Base-by-base conservation (phyloP, 2,329 filamentous ascomycete genomes). In the Zymoseptoria passerinii region DNA sequence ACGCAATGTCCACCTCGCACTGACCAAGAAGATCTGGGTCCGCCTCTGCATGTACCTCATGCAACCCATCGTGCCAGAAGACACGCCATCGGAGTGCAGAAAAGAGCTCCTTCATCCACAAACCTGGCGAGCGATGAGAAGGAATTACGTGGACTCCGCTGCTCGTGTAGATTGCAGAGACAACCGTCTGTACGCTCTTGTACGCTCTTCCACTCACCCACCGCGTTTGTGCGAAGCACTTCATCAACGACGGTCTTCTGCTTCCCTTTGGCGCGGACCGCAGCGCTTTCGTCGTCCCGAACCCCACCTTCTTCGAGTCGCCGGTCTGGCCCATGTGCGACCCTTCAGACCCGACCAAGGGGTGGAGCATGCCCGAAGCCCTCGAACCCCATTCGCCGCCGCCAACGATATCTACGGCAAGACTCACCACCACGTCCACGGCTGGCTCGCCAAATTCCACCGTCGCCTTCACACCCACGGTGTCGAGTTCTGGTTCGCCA, bases 221-320 rank as follows among this genome's bases (percentile, higher is more conserved):
- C 53, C 72, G 75, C 1, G 40, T 72, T 2, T 65, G 66, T 8
- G 59, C 56, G 5, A 20, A 59, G 9, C 68, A 67, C 35, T 78
- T 76, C 58, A 68, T 72, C n/a, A 28, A 65, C n/a, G 68, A 77
- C 40, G 76, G 76, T 0, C 59, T 77, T 3, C 59, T 79, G 2
- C 61, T 77, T 5, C 77, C 75, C 1, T 78, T 75, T 66, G 74
- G 74, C 1, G 35, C 58, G 2, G 70, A 71, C 2, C 57, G 63
- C 2, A 28, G 62, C 1, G 64, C 65, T 0, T 78, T 76, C 59
- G 58, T 66, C 8, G 67, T 59, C 1, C 76, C 75, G 1, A 78
- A 78, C 64, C 29, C 29, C 13, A 4, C 35, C 52, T 20, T 19
- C n/a, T 6, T 19, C 9, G 50, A 13, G 23, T 28, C 29, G 48